Evolutionary conservation across 176 grass and related monocot genomes (phyloP).

Genomic region (Oryza australiensis): DNA sequence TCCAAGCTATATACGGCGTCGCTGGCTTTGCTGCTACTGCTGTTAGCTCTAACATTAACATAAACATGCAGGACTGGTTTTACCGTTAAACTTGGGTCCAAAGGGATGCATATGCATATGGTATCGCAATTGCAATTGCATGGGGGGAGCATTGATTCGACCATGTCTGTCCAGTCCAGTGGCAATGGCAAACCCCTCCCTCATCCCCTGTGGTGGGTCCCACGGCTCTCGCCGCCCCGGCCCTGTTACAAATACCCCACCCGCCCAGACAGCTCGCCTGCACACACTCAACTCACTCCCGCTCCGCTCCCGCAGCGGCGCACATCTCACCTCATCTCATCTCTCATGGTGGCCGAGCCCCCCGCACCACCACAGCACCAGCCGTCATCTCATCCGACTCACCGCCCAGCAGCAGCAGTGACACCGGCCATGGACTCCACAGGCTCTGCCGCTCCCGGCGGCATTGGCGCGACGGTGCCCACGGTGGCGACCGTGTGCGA

Average conservation of each 20-base stretch:
- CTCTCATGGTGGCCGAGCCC: slow-evolving; percentile 43
- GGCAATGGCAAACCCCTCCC: not conserved
- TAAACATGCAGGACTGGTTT: too few species aligned
- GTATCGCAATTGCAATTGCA: too few species aligned
- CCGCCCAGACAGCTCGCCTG: slow-evolving; percentile 32
- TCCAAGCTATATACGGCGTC: too few species aligned
- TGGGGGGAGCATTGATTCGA: too few species aligned
- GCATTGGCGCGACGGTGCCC: slow-evolving; percentile 30
- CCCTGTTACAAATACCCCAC: slow-evolving; percentile 76
- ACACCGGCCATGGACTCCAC: slow-evolving; percentile 46
- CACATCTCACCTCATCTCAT: slow-evolving; percentile 8
- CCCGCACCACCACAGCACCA: slow-evolving; percentile 30
- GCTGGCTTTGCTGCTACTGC: too few species aligned
- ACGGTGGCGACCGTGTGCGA: slow-evolving; percentile 28
- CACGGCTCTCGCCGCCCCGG: not conserved
- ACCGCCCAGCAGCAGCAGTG: slow-evolving; percentile 1
- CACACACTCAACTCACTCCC: not conserved
- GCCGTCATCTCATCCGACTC: not conserved
- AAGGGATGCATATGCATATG: too few species aligned
- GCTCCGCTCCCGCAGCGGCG: not conserved
- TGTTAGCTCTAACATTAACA: too few species aligned
- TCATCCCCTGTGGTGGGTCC: not conserved
- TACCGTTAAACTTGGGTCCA: too few species aligned
- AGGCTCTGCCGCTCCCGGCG: not conserved
- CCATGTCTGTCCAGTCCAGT: not conserved